phyloP scores from a whole-genome alignment of 164 flowering plant genomes.

The Malania oleifera region DNA sequence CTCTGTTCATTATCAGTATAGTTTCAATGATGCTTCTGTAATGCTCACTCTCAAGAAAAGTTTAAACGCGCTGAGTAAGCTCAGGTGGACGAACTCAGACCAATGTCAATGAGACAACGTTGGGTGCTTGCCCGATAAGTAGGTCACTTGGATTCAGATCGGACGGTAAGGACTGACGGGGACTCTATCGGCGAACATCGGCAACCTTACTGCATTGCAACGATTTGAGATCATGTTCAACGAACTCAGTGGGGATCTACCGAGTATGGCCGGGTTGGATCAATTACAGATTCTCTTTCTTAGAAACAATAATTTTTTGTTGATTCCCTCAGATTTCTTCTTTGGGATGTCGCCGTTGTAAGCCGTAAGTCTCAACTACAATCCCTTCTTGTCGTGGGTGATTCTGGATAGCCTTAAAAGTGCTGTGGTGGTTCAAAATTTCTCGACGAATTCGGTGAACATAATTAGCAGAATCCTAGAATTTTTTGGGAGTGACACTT shows the following conservation, averaged over 20 bases:
- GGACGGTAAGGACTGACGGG: constrained; percentile 25
- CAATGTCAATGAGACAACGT: constrained; percentile 41
- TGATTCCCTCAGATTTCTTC: constrained; percentile 46
- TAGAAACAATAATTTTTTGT: constrained; percentile 34
- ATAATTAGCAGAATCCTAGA: constrained; percentile 39
- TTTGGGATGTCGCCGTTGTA: constrained; percentile 31
- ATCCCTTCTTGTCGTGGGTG: constrained; percentile 38
- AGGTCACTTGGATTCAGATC: constrained; percentile 43
- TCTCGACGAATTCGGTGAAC: constrained; percentile 38
- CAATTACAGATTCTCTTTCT: constrained; percentile 28
- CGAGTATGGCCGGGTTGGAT: constrained; percentile 34
- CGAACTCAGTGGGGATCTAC: constrained; percentile 34
- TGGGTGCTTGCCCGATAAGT: constrained; percentile 18
- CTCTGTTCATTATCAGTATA: constrained; percentile 14
- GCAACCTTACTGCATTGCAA: constrained; percentile 24
- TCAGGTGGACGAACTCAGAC: constrained; percentile 42
- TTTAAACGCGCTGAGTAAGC: constrained; percentile 13
- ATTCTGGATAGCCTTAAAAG: constrained; percentile 31
- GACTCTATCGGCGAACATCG: constrained; percentile 32
- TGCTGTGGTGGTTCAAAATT: constrained; percentile 22
- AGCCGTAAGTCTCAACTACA: constrained; percentile 26
- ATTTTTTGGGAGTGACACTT: constrained; percentile 26
- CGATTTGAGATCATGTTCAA: constrained; percentile 33
- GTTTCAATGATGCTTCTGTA: constrained; percentile 21
- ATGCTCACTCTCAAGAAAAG: constrained; percentile 35